Evolutionary conservation across 495 filamentous ascomycete genomes (phyloP).

Genomic region (Massariosphaeria phaeospora): DNA sequence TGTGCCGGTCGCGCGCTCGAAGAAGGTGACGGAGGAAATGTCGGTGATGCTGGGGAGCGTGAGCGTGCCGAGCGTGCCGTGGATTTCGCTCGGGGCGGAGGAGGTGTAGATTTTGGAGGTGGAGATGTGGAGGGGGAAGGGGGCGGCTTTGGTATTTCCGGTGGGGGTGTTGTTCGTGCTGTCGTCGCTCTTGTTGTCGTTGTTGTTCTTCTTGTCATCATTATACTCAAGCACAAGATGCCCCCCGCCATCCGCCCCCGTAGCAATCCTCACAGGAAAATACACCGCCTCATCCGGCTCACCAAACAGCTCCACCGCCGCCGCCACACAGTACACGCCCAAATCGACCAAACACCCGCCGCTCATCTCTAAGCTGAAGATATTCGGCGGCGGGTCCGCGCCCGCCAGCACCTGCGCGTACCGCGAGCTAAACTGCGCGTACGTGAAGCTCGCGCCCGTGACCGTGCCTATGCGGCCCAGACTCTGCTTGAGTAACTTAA

Average conservation of each 20-base stretch:
- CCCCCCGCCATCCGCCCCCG: conserved; percentile 40
- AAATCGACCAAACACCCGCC: conserved; percentile 77
- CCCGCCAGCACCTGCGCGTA: conserved; percentile 44
- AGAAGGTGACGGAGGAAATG: conserved; percentile 35
- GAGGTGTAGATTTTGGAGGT: conserved; percentile 35
- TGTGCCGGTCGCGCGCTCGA: conserved; percentile 30
- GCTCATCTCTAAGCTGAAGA: conserved; percentile 78
- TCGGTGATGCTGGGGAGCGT: conserved; percentile 37
- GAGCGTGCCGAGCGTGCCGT: conserved; percentile 40
- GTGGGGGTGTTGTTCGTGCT: too few species aligned
- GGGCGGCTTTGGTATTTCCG: too few species aligned
- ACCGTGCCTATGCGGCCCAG: conserved; percentile 61
- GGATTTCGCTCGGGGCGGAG: conserved; percentile 35
- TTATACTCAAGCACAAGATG: conserved; percentile 36
- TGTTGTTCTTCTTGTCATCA: too few species aligned
- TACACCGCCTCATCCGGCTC: conserved; percentile 53
- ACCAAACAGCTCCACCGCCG: conserved; percentile 74
- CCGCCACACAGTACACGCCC: conserved; percentile 79
- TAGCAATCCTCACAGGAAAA: conserved; percentile 33
- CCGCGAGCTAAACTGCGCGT: conserved; percentile 36
- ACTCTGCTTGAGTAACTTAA: conserved; percentile 65
- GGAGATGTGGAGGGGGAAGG: conserved; percentile 37
- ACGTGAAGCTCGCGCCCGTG: conserved; percentile 38
- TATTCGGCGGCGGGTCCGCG: conserved; percentile 77
- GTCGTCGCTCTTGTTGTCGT: too few species aligned